Conservation (phyloP, 768 basidiomycete species). For the Kwoniella botswanensis region DNA sequence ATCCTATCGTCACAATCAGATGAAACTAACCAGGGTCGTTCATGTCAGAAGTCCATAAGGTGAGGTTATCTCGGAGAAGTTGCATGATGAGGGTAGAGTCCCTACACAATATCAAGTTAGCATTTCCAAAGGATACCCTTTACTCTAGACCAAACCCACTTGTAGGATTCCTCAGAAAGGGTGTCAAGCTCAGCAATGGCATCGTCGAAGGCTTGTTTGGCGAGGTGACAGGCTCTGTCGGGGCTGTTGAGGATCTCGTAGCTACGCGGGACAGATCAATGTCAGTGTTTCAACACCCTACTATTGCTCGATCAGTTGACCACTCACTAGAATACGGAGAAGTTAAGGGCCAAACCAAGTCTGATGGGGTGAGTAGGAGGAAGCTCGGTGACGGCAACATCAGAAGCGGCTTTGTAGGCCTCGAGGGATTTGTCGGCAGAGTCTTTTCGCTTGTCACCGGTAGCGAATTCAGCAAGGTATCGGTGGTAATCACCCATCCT, state of each 20-base stretch:
- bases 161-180: constrained; percentile 97
- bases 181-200: constrained; percentile 99
- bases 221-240: constrained; percentile 96
- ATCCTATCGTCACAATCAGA: not conserved
- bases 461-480: constrained; percentile 97
- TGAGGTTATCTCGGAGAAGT: constrained; percentile 93
- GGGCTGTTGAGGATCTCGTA: constrained; percentile 99
- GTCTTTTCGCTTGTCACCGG: constrained; percentile 95
- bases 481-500: constrained; percentile 99
- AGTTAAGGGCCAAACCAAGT: constrained; percentile 97
- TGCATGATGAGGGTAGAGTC: constrained; percentile 94
- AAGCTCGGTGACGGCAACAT: constrained; percentile 93
- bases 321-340: constrained; percentile 90
- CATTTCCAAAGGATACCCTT: not conserved
- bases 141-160: constrained; percentile 59
- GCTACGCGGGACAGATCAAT: constrained; percentile 44
- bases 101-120: constrained; percentile 31
- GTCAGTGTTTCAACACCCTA: not conserved
- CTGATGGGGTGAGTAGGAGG: constrained; percentile 92
- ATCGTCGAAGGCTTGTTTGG: constrained; percentile 98
- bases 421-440: constrained; percentile 96
- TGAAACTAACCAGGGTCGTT: constrained; percentile 70
- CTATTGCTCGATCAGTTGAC: not conserved
- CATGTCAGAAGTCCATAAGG: constrained; percentile 98
- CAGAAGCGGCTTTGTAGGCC: constrained; percentile 89